Percentiles rank a stretch among this genome's conserved stretches.
These are phyloP conservation scores for Silene uniflora DNA, from an alignment of 148 eudicot genomes.

Conservation along the genomic window DNA sequence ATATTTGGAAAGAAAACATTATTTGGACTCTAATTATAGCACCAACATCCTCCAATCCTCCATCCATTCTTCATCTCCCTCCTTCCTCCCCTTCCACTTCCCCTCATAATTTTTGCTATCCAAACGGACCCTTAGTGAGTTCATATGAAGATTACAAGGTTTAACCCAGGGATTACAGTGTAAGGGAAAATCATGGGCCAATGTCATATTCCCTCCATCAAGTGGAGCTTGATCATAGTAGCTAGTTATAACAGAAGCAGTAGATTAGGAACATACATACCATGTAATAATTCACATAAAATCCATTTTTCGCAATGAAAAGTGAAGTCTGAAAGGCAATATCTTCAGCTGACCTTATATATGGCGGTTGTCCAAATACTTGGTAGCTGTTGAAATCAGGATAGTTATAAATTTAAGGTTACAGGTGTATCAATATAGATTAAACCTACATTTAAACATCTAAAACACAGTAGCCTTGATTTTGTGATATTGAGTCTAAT, in stretches of 20 bases:
- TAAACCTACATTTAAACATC: background rate
- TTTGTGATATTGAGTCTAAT: background rate
- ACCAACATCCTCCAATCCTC: too few relatives aligned
- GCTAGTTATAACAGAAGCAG: slow-evolving; percentile 24
- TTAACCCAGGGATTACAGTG: background rate
- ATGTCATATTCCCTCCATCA: background rate
- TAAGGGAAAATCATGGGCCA: background rate
- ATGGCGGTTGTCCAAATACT: slow-evolving; percentile 46
- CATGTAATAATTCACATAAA: slow-evolving; percentile 58
- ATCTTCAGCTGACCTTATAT: slow-evolving; percentile 45
- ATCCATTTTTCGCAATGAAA: slow-evolving; percentile 48
- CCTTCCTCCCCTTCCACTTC: too few relatives aligned
- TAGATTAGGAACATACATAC: slow-evolving; percentile 19
- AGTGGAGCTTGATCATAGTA: slow-evolving; percentile 50
- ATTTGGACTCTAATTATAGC: too few relatives aligned
- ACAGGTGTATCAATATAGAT: background rate
- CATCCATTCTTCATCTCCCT: too few relatives aligned
- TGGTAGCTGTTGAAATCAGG: slow-evolving; percentile 31
- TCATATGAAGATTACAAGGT: background rate
- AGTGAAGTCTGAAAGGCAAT: slow-evolving; percentile 55
- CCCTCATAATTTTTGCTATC: too few relatives aligned
- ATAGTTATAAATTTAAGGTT: background rate
- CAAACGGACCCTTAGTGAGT: too few relatives aligned
- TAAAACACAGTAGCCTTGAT: background rate
- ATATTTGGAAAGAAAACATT: too few relatives aligned